Evolutionary conservation across 1,139 yeast genomes (phyloP).

Genomic region (Yamadazyma sp.): DNA sequence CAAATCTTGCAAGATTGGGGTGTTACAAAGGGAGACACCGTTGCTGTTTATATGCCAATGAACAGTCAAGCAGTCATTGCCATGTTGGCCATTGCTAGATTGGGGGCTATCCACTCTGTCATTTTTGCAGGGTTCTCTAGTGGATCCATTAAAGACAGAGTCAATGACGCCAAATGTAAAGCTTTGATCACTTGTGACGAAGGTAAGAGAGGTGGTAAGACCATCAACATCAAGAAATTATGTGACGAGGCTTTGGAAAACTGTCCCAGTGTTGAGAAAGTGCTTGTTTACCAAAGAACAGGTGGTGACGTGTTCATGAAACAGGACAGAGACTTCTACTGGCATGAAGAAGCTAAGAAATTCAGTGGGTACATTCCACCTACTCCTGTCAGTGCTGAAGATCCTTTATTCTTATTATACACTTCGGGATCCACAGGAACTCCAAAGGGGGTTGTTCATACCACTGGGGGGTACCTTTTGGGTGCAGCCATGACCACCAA

Average conservation of each 20-base stretch:
- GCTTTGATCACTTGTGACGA: slow-evolving; percentile 80
- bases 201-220: slow-evolving; percentile 79
- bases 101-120: slow-evolving; percentile 83
- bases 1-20: slow-evolving; percentile 88
- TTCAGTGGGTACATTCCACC: slow-evolving; percentile 65
- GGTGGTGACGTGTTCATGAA: slow-evolving; percentile 68
- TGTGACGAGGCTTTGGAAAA: slow-evolving; percentile 77
- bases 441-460: slow-evolving; percentile 71
- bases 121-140: slow-evolving; percentile 84
- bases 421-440: slow-evolving; percentile 72
- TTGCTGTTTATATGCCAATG: slow-evolving; percentile 86
- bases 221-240: slow-evolving; percentile 77
- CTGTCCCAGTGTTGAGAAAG: slow-evolving; percentile 68
- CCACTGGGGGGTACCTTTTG: slow-evolving; percentile 76
- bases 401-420: slow-evolving; percentile 62
- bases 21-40: slow-evolving; percentile 79
- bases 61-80: slow-evolving; percentile 79
- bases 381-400: slow-evolving; percentile 59
- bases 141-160: slow-evolving; percentile 73
- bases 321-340: slow-evolving; percentile 69
- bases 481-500: slow-evolving; percentile 71
- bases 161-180: slow-evolving; percentile 72
- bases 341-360: slow-evolving; percentile 74
- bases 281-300: slow-evolving; percentile 72
- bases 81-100: slow-evolving; percentile 69